Evolutionary conservation across 1,284 basidiomycete species (phyloP), one percentile per base, ranked within the genome.

Genomic region (Tilletia horrida): DNA sequence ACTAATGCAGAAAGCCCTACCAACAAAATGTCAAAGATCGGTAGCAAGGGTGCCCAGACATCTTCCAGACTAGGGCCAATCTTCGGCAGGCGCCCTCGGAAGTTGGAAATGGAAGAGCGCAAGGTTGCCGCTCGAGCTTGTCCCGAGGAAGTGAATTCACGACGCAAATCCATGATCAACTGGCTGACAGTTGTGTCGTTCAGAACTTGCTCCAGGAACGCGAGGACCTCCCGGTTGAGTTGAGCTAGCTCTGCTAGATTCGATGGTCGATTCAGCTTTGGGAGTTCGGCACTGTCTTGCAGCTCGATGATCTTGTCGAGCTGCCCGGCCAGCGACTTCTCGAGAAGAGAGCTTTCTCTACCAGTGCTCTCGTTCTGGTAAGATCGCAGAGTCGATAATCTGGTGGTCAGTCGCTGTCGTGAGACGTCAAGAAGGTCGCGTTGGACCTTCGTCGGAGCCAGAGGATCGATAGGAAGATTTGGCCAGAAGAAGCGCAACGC

Each of bases 401-500:
- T 88, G 6, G 83, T 83, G 0, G 80, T 72, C 0, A 91, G 76
- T n/a, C 84, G 79, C 0, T 81, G 75, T 18, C 85, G 80, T 21
- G 71, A 68, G 45, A 69, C 64, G 18, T 66, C 57, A 74, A 86
- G 84, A 57, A 89, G 87, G 45, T 85, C 83, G 4, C 82, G 82
- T 0, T 85, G 84, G 44, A 86, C 87, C 57, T 85, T 85, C 63
- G 88, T 86, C 42, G 90, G 86, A 21, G 88, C 88, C 16, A 90
- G 88, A 9, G 95, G 95, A 81, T 98, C 96, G 65, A 97, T 84
- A 1, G 94, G 92, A 3, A 89, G 84, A 77, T 92, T 87, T 0
- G 96, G 93, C 61, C 97, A 85, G 78, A 90, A 91, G n/a, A 95
- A 85, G 1, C 88, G 84, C 18, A 92, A 78, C 35, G 91, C 81